Evolutionary conservation across 768 basidiomycete genomes (phyloP), one percentile per base, ranked within the genome.

Genomic region (Trametes gibbosa): DNA sequence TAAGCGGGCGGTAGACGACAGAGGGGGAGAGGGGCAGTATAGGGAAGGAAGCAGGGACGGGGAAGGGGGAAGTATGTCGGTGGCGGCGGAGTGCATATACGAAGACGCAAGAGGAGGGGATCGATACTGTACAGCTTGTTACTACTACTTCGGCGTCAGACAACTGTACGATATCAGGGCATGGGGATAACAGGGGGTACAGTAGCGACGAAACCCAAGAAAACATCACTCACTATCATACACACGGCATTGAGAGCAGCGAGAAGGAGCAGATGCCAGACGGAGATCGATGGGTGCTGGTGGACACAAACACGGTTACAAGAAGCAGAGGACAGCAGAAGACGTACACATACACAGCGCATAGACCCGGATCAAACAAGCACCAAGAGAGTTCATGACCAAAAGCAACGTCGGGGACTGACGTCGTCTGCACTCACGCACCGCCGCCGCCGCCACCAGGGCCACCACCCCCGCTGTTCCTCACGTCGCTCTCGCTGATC

Each of bases 401-500:
- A 17, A 24, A 27, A 21, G 24, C 23, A 9, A 7, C n/a, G 41
- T n/a, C 19, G 12, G 43, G 3, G 14, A n/a, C 19, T 5, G 17
- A 13, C 21, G 25, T 29, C 34, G 39, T 8, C 51, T 23, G 23
- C 29, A 7, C 42, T 51, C 48, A 58, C 32, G 45, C 62, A 21
- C 62, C 57, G 8, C 49, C 53, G 10, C 62, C 53, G 10, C 62
- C 62, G 16, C 50, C 53, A 23, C 53, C 53, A n/a, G n/a, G n/a
- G 3, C 47, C 56, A 3, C 48, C 53, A 34, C 48, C 45, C 4
- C 48, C 53, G 49, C 58, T 59, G 62, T 21, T 59, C 53, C 58
- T 56, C 16, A 59, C 57, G 46, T 58, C 58, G 53, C 62, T 63
- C 35, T 58, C 62, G n/a, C 53, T 37, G 47, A 62, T 62, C 46